Conservation (phyloP, 139 green algal genomes). For the Coccomyxa sp. region DNA sequence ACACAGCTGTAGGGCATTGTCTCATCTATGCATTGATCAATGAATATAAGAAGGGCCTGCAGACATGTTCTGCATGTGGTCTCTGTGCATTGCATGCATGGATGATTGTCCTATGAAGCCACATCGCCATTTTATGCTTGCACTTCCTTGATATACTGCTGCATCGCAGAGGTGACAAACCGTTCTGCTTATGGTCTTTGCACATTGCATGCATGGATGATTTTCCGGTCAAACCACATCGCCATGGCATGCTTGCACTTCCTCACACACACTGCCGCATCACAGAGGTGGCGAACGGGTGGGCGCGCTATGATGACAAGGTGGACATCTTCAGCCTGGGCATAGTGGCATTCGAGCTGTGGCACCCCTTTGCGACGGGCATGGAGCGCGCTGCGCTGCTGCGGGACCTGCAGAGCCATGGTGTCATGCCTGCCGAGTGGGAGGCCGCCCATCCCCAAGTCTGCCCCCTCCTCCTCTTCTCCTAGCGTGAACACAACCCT, state of each 20-base stretch:
- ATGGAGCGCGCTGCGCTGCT: constrained; percentile 83
- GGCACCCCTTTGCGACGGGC: constrained; percentile 79
- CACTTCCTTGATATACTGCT: no score
- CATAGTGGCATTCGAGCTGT: constrained; percentile 88
- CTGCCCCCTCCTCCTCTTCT: no score
- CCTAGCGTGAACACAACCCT: not conserved
- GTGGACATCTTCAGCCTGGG: constrained; percentile 85
- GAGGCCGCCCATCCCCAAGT: constrained; percentile 51
- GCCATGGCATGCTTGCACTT: no score
- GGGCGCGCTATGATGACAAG: constrained; percentile 64
- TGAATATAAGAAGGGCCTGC: no score
- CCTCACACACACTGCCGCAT: no score
- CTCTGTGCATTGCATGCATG: no score
- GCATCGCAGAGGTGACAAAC: constrained; percentile 57
- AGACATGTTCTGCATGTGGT: no score
- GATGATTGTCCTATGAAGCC: no score
- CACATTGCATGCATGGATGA: no score
- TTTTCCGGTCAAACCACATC: no score
- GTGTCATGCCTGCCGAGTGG: constrained; percentile 57
- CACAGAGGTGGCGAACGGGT: constrained; percentile 64
- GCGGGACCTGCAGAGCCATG: constrained; percentile 60
- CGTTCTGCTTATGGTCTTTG: no score
- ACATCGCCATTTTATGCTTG: no score
- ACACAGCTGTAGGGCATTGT: not conserved
- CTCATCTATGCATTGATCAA: not conserved